Evolutionary conservation across 805 yeast species (phyloP).

Genomic region (Sporopachydermia quercuum): DNA sequence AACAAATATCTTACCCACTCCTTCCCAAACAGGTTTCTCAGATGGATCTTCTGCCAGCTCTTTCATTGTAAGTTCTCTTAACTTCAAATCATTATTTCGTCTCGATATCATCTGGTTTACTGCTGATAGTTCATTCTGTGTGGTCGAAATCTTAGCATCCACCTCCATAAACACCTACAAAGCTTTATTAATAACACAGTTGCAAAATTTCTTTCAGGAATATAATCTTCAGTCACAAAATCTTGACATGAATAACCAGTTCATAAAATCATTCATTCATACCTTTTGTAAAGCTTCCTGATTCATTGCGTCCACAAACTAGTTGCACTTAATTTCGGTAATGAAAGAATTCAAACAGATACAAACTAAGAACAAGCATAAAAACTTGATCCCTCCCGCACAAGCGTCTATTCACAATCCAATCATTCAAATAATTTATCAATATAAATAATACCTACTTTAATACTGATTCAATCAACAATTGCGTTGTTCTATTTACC

Average conservation of each 20-base stretch:
- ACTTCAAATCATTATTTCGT: slow-evolving; percentile 31
- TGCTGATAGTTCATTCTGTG: slow-evolving; percentile 43
- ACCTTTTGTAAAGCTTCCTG: slow-evolving; percentile 10
- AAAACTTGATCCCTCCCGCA: too few relatives aligned
- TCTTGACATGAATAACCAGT: background rate
- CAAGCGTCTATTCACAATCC: too few relatives aligned
- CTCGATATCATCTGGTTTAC: slow-evolving; percentile 37
- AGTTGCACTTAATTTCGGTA: background rate
- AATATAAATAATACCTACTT: too few relatives aligned
- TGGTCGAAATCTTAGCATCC: slow-evolving; percentile 45
- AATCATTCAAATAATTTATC: too few relatives aligned
- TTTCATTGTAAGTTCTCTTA: slow-evolving; percentile 40
- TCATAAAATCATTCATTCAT: background rate
- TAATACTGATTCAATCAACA: too few relatives aligned
- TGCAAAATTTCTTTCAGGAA: background rate
- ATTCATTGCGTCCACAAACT: slow-evolving; percentile 6
- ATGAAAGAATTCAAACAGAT: too few relatives aligned
- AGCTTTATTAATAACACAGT: background rate
- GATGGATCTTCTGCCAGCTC: slow-evolving; percentile 32
- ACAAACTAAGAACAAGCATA: too few relatives aligned
- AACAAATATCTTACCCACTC: slow-evolving; percentile 68
- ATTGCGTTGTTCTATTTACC: too few relatives aligned
- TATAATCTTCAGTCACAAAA: background rate
- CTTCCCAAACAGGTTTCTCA: slow-evolving; percentile 57
- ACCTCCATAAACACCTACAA: slow-evolving; percentile 41